Base-by-base conservation (phyloP, 306 rosid species). In the Trifolium subterraneum region DNA sequence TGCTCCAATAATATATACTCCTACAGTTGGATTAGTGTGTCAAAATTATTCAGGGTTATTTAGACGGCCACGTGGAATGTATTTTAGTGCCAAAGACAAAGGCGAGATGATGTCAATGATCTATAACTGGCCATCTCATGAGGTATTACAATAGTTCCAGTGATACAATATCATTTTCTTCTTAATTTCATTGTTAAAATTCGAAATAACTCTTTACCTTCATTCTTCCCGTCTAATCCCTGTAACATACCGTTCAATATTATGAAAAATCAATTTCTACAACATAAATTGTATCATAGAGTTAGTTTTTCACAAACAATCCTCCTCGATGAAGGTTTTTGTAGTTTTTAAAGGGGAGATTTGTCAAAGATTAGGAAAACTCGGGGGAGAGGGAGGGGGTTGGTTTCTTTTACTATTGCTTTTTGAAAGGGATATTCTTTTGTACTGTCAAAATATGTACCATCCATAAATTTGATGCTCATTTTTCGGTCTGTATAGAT, bases 31-130 rank as follows among this genome's bases (percentile, higher is more conserved):
- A 72, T 82, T 92, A 65, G 99, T 95, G 11, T 92, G 99, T 74
- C 98, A 95, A 79, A 95, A 95, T 71, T 95, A 95, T 88, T 95
- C 98, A 0, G 99, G 99, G 33, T 85, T 95, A 60, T 95, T 88
- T 77, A 88, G 99, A 84, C 96, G 99, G 51, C 98, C 99, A 0
- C 99, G 99, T 3, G 99, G 99, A 62, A 95, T 95, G 99, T 95
- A 95, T 84, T 95, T 95, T 84, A 88, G 99, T 82, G 99, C 98
- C 56, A 95, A 86, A 84, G 99, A 95, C 84, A 95, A 90, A 81
- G 99, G 99, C 41, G 99, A 95, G 86, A 95, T 95, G 99, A 92
- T 95, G 99, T 92, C 99, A 68, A 95, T 95, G 99, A 95, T 95
- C 77, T 95, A 92, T 78, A 95, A 95, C 74, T 95, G 99, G 99